phyloP scores from a whole-genome alignment of 371 early-diverging fungal species.

The Dichotomocladium elegans region DNA sequence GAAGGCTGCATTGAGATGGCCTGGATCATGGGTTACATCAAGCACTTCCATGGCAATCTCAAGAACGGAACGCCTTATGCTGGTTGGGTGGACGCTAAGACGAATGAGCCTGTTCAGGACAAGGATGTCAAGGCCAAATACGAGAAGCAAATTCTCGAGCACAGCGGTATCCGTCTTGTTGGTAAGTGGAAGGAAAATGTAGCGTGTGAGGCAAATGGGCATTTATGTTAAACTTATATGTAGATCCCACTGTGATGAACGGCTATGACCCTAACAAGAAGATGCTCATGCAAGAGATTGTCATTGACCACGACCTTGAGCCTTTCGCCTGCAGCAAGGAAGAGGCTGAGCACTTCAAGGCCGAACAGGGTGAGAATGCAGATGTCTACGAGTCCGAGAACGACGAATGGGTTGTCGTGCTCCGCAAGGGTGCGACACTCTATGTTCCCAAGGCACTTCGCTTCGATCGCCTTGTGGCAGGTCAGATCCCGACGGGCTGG shows the following conservation, averaged over 20 bases:
- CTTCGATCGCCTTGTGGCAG: conserved; percentile 93
- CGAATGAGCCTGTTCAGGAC: conserved; percentile 90
- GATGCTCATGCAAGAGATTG: conserved; percentile 87
- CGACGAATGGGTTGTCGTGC: conserved; percentile 74
- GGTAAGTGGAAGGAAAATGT: conserved; percentile 32
- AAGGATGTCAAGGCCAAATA: conserved; percentile 91
- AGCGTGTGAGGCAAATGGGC: neutral
- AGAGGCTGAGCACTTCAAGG: conserved; percentile 90
- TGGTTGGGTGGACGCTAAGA: conserved; percentile 93
- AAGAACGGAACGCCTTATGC: conserved; percentile 79
- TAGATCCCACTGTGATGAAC: conserved; percentile 81
- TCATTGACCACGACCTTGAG: conserved; percentile 88
- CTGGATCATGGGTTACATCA: conserved; percentile 96
- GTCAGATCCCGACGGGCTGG: conserved; percentile 96
- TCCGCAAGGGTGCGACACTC: conserved; percentile 86
- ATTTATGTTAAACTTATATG: neutral
- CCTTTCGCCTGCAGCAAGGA: conserved; percentile 89
- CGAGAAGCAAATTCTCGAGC: conserved; percentile 88
- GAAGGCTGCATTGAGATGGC: conserved; percentile 97
- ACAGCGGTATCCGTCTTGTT: conserved; percentile 94
- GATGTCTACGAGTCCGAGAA: conserved; percentile 70
- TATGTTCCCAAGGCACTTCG: conserved; percentile 93
- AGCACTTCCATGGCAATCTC: conserved; percentile 85
- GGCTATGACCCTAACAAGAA: conserved; percentile 93
- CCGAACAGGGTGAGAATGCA: conserved; percentile 82